Conservation (phyloP, 139 green algal species). For the Trebouxia sp. region DNA sequence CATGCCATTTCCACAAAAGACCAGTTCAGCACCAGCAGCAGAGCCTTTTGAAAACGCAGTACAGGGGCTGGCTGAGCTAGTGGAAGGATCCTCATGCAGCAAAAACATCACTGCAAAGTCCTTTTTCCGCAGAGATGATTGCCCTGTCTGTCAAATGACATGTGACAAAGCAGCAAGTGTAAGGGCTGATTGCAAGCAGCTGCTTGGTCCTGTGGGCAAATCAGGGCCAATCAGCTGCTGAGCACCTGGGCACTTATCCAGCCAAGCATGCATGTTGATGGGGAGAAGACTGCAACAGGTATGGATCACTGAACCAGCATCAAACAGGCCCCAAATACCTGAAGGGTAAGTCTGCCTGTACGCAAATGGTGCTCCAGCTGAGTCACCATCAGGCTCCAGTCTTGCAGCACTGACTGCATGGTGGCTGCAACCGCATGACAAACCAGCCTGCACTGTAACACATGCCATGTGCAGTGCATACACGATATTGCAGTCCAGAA, state of each 20-base stretch:
- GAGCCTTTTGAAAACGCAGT: too few relatives aligned
- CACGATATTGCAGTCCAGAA: too few relatives aligned
- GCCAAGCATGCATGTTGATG: not conserved
- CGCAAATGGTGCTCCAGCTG: conserved; percentile 86
- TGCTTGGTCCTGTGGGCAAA: not conserved
- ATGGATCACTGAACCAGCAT: too few relatives aligned
- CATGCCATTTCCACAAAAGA: not conserved
- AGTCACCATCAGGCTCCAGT: conserved; percentile 83
- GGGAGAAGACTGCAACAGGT: not conserved
- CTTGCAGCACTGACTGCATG: conserved; percentile 56
- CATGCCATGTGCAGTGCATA: not conserved
- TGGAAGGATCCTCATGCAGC: too few relatives aligned
- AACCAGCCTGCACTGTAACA: conserved; percentile 43
- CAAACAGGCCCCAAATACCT: conserved; percentile 27
- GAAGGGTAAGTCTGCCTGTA: conserved; percentile 65
- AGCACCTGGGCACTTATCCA: too few relatives aligned
- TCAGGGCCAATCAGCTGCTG: not conserved
- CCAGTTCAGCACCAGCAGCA: too few relatives aligned
- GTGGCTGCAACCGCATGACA: conserved; percentile 78
- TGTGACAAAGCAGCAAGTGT: too few relatives aligned
- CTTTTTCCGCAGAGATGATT: too few relatives aligned
- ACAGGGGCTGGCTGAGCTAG: too few relatives aligned
- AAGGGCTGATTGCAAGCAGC: too few relatives aligned
- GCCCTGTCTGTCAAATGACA: too few relatives aligned
- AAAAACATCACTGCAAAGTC: too few relatives aligned